Evolutionary conservation across 2,329 filamentous ascomycete species (phyloP).

Genomic region (Nigrospora oryzae): DNA sequence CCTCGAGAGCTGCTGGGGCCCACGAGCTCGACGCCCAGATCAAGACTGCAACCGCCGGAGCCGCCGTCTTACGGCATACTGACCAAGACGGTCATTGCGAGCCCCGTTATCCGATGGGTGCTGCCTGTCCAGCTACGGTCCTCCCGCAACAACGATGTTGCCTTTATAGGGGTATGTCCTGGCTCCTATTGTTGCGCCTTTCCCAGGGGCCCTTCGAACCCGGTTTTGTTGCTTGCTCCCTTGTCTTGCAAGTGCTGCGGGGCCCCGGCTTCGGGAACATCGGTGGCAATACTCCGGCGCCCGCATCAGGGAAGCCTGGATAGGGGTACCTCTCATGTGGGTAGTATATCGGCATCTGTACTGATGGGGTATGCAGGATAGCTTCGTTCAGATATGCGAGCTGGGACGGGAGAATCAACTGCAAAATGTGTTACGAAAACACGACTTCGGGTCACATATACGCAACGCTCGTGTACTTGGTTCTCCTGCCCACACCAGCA

Average conservation of each 20-base stretch:
- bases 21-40: constrained; percentile 23
- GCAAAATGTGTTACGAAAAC: constrained; percentile 66
- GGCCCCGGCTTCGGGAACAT: no score
- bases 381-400: constrained; percentile 74
- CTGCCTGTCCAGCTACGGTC: constrained; percentile 72
- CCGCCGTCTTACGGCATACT: constrained; percentile 61
- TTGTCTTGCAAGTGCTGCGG: no score
- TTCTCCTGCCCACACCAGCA: constrained; percentile 31
- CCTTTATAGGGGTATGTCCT: constrained; percentile 63
- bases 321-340: no score
- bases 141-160: constrained; percentile 66
- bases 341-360: no score
- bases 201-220: no score
- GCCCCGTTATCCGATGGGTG: constrained; percentile 67
- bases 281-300: no score
- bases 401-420: constrained; percentile 61
- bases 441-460: constrained; percentile 72
- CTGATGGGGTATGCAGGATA: constrained; percentile 41
- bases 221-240: no score
- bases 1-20: constrained; percentile 20
- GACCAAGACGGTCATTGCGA: constrained; percentile 69
- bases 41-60: constrained; percentile 21
- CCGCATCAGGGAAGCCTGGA: no score
- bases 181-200: no score
- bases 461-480: constrained; percentile 72